A percentile compares a stretch with the other conserved stretches of the same genome.
Evolutionary conservation across 495 filamentous ascomycete genomes (phyloP).

Genomic region (Penicillium odoratum): DNA sequence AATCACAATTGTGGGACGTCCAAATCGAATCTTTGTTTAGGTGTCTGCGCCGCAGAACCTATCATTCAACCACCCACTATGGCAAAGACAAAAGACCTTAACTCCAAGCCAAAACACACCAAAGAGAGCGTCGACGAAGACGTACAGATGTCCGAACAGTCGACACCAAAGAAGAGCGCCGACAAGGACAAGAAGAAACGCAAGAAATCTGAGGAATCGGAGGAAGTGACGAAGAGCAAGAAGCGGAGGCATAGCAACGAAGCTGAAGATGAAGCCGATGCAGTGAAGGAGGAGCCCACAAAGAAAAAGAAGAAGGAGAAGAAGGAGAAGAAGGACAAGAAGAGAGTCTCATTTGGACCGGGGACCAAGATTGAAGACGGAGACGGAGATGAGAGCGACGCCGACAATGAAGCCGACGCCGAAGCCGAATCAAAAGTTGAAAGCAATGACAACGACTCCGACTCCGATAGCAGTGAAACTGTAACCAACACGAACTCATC

Average conservation of each 20-base stretch:
- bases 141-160: conserved; percentile 18
- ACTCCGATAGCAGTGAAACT: conserved; percentile 19
- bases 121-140: conserved; percentile 62
- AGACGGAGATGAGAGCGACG: conserved; percentile 22
- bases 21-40: neutral
- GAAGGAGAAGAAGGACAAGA: conserved; percentile 29
- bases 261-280: conserved; percentile 14
- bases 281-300: conserved; percentile 12
- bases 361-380: conserved; percentile 65
- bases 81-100: conserved; percentile 16
- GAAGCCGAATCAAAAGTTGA: neutral
- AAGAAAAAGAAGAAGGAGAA: conserved; percentile 22
- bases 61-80: conserved; percentile 7
- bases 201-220: conserved; percentile 14
- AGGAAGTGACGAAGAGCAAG: conserved; percentile 20
- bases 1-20: neutral
- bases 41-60: conserved; percentile 4
- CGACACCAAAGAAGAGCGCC: conserved; percentile 17
- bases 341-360: conserved; percentile 77
- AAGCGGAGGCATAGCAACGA: conserved; percentile 26
- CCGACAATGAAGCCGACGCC: conserved; percentile 27
- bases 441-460: conserved; percentile 9
- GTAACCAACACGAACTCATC: conserved; percentile 13
- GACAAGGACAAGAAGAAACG: conserved; percentile 27
- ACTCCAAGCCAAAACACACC: conserved; percentile 15